A percentile compares a stretch with the other conserved stretches of the same genome.
These are phyloP conservation scores for Hanseniaspora lachancei DNA, from an alignment of 805 yeast species.

Conservation along the genomic window DNA sequence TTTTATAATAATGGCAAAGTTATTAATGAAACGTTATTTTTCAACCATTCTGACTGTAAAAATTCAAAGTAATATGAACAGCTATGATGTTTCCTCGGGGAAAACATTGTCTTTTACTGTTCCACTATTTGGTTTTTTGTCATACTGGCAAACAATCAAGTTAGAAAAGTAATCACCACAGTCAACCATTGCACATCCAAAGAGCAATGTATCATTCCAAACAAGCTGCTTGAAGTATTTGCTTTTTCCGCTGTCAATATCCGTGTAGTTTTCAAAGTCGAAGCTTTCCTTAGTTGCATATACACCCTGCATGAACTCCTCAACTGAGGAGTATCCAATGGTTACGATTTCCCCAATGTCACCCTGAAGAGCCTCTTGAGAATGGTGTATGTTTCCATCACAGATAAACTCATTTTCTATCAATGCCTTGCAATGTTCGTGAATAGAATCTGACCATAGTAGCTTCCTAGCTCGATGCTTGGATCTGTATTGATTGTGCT, in stretches of 20 bases:
- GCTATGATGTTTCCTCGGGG: background rate
- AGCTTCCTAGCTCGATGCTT: slow-evolving; percentile 39
- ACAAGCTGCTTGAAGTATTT: slow-evolving; percentile 80
- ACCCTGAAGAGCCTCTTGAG: slow-evolving; percentile 31
- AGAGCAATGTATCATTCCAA: slow-evolving; percentile 47
- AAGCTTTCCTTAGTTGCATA: background rate
- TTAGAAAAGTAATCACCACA: slow-evolving; percentile 40
- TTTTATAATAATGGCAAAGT: too few species aligned
- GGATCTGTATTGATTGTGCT: background rate
- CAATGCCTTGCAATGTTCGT: slow-evolving; percentile 41
- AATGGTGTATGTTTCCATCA: slow-evolving; percentile 45
- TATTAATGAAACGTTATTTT: too few species aligned
- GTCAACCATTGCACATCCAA: slow-evolving; percentile 60
- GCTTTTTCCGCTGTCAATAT: slow-evolving; percentile 41
- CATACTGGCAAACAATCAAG: slow-evolving; percentile 59
- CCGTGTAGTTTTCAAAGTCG: slow-evolving; percentile 25
- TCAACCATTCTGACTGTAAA: too few species aligned
- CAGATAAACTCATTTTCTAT: slow-evolving; percentile 37
- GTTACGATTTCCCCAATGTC: slow-evolving; percentile 73
- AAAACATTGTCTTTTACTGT: background rate
- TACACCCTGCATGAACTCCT: slow-evolving; percentile 4
- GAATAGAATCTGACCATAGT: slow-evolving; percentile 43
- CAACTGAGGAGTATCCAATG: slow-evolving; percentile 39
- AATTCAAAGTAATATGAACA: too few species aligned
- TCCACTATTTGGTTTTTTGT: background rate